Base-by-base conservation (phyloP, 2,329 filamentous ascomycete species). In the Cladophialophora immunda region DNA sequence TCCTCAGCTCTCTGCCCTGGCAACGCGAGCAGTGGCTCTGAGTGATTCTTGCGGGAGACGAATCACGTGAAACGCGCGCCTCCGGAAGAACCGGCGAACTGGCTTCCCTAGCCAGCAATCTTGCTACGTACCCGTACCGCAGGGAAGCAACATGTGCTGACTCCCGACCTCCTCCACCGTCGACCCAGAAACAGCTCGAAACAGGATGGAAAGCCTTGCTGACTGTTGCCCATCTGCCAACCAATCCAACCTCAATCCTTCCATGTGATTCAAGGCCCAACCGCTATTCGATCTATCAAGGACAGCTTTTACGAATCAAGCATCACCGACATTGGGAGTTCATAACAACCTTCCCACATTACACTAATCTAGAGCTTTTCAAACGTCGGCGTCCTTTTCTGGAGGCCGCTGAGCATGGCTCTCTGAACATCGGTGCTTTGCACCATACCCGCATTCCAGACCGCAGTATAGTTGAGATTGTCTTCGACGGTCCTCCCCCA, bases 361-460 rank as follows among this genome's bases (percentile, higher is more conserved):
- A n/a, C 3, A 41, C 4, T n/a, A 2, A 50, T 25, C 45, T 75
- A 97, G 74, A 97, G 80, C 82, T 97, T 98, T 78, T 90, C 90
- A 81, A 97, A 98, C 19, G 83, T 91, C 13, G 93, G 90, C 76
- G 87, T 94, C 71, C 84, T 89, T 85, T 91, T 97, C 79, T 91
- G 85, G 70, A 97, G 77, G 8, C 91, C 91, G 45, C 91, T 92
- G 76, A 91, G 76, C 76, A 97, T 83, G 0, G 94, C 93, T 66
- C 85, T 82, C 75, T 87, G 81, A 52, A 97, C 85, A 82, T 98
- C 94, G 60, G 84, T 82, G 6, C 92, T 91, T 82, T 97, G 94
- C 73, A 97, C 76, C 75, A 92, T 91, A 2, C 89, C 91, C 73
- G 88, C 86, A 76, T 98, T 98, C 94, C 94, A 97, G 0, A 95